Percentiles rank a stretch among this genome's conserved stretches.
These are phyloP conservation scores for Fusarium burgessii DNA, from an alignment of 2,329 filamentous ascomycete genomes.

Conservation along the genomic window DNA sequence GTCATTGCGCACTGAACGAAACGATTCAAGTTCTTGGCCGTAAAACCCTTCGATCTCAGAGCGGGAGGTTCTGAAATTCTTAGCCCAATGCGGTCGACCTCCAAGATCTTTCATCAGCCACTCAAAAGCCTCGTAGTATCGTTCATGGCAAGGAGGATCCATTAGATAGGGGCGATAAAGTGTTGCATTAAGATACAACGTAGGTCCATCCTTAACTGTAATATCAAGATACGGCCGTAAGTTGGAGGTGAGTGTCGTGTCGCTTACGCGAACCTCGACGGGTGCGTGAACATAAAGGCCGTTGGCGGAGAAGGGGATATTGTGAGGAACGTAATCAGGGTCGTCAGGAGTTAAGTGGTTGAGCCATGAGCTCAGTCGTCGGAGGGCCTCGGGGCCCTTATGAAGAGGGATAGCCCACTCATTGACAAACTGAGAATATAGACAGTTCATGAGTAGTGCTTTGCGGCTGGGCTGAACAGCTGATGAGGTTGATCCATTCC, in stretches of 20 bases:
- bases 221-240: constrained; percentile 73
- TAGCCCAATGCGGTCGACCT: constrained; percentile 89
- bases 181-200: constrained; percentile 89
- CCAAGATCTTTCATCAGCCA: constrained; percentile 89
- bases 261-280: constrained; percentile 87
- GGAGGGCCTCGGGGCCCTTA: constrained; percentile 88
- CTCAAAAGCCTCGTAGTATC: constrained; percentile 92
- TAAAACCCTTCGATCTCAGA: constrained; percentile 76
- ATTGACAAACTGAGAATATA: constrained; percentile 98
- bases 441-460: constrained; percentile 93
- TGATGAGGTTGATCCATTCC: constrained; percentile 72
- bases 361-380: constrained; percentile 87
- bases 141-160: constrained; percentile 79
- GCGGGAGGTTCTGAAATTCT: constrained; percentile 79
- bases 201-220: constrained; percentile 74
- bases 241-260: constrained; percentile 64
- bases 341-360: constrained; percentile 73
- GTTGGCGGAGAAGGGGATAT: constrained; percentile 84
- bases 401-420: constrained; percentile 94
- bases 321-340: constrained; percentile 70
- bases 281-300: constrained; percentile 89
- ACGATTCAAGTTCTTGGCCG: constrained; percentile 73
- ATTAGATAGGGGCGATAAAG: constrained; percentile 84
- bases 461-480: constrained; percentile 83
- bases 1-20: constrained; percentile 74